Evolutionary conservation across 1,284 basidiomycete genomes (phyloP).

Genomic region (Naganishia sp.): DNA sequence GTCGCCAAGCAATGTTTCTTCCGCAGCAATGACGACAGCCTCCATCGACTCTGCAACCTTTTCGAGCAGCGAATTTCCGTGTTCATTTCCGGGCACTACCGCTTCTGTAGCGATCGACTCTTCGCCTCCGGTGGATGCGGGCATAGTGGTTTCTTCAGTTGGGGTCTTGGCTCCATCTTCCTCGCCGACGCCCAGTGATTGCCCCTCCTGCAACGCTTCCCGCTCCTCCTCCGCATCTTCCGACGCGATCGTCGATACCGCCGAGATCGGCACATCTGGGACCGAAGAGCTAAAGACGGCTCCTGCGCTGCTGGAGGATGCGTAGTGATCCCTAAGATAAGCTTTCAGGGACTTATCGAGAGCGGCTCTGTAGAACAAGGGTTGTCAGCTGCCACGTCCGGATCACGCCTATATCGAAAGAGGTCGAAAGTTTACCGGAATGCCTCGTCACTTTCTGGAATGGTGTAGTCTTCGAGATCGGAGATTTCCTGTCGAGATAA

Average conservation of each 20-base stretch:
- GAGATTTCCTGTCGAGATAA: conserved; percentile 1
- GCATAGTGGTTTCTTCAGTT: neutral
- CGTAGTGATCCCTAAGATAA: conserved; percentile 76
- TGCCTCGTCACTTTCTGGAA: conserved; percentile 67
- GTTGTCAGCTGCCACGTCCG: neutral
- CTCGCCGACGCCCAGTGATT: conserved; percentile 16
- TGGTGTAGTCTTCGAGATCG: conserved; percentile 66
- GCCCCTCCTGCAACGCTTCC: conserved; percentile 34
- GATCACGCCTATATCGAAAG: neutral
- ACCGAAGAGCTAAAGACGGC: conserved; percentile 61
- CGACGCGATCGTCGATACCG: conserved; percentile 37
- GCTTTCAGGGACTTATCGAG: conserved; percentile 67
- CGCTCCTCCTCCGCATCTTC: conserved; percentile 43
- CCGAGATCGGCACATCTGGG: conserved; percentile 18
- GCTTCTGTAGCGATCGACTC: conserved; percentile 16
- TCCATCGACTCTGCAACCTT: conserved; percentile 28
- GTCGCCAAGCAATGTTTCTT: conserved; percentile 28
- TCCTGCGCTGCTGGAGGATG: conserved; percentile 63
- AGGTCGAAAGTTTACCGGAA: conserved; percentile 63
- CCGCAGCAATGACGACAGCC: neutral
- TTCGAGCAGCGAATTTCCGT: conserved; percentile 5
- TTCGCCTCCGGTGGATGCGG: neutral
- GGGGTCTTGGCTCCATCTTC: conserved; percentile 27
- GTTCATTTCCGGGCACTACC: neutral
- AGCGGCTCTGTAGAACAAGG: conserved; percentile 58